phyloP scores from a whole-genome alignment of 2,329 filamentous ascomycete genomes.

The Reticulascus tulasneorum region DNA sequence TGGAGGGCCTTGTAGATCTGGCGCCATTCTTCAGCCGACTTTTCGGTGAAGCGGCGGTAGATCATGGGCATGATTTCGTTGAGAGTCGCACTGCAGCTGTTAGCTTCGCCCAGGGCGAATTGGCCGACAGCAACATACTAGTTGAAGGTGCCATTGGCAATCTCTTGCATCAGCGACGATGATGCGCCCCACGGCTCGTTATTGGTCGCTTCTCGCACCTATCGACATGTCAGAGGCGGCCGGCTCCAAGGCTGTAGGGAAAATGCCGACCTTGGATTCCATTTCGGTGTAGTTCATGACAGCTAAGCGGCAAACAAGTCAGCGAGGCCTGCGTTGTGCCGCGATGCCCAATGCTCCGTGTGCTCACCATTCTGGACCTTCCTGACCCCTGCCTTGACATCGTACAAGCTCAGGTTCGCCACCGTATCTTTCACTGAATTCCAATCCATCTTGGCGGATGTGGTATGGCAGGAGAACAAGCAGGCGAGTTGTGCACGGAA shows the following conservation, averaged over 20 bases:
- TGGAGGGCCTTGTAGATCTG: constrained; percentile 99
- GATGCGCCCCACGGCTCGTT: constrained; percentile 96
- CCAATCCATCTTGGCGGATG: constrained; percentile 67
- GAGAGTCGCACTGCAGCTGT: constrained; percentile 70
- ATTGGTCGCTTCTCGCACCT: constrained; percentile 97
- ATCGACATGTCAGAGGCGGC: constrained; percentile 18
- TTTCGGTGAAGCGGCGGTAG: constrained; percentile 98
- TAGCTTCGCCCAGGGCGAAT: background rate
- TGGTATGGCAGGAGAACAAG: background rate
- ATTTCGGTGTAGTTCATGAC: constrained; percentile 99
- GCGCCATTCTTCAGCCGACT: constrained; percentile 95
- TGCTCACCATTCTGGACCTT: constrained; percentile 91
- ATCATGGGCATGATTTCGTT: constrained; percentile 99
- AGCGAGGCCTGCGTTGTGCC: constrained; percentile 1
- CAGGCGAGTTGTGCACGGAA: constrained; percentile 4
- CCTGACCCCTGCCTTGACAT: constrained; percentile 88
- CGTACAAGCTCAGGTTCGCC: constrained; percentile 88
- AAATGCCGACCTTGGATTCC: constrained; percentile 60
- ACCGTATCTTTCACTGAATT: constrained; percentile 81
- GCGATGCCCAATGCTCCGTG: constrained; percentile 4
- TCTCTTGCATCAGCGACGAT: constrained; percentile 89
- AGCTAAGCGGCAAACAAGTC: constrained; percentile 49
- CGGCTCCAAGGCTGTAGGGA: constrained; percentile 2
- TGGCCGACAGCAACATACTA: constrained; percentile 65
- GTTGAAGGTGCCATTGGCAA: constrained; percentile 95